phyloP scores from a whole-genome alignment of 139 green algal species.

The Coelastrella sp. region DNA sequence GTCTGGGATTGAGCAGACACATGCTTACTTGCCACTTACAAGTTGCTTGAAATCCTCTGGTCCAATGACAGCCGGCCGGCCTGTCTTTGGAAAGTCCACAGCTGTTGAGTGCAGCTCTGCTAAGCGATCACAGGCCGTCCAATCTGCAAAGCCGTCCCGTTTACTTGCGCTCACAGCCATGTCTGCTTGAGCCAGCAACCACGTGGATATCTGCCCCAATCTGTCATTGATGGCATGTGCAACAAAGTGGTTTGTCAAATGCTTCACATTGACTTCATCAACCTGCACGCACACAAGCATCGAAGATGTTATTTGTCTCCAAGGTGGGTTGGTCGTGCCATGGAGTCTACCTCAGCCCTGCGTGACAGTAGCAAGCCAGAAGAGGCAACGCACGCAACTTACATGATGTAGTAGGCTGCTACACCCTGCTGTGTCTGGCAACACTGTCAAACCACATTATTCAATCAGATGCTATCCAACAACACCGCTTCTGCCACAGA shows the following conservation, averaged over 20 bases:
- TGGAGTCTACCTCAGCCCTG: background rate
- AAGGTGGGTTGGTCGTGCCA: no score
- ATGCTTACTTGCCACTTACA: no score
- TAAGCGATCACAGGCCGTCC: slow-evolving; percentile 43
- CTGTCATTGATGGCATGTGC: slow-evolving; percentile 52
- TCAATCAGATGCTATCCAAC: no score
- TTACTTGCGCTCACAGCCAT: slow-evolving; percentile 19
- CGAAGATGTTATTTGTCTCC: no score
- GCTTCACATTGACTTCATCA: slow-evolving; percentile 12
- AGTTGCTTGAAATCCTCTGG: no score
- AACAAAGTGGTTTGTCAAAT: slow-evolving; percentile 55
- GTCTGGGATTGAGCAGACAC: no score
- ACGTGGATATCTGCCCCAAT: slow-evolving; percentile 55
- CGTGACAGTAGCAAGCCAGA: no score
- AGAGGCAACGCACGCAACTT: no score
- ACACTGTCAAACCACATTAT: no score
- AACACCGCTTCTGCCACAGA: no score
- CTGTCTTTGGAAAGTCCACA: slow-evolving; percentile 66
- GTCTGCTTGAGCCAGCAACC: slow-evolving; percentile 53
- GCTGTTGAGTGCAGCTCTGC: slow-evolving; percentile 52
- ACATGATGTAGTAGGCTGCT: no score
- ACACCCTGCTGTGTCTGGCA: no score
- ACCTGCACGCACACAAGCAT: slow-evolving; percentile 2
- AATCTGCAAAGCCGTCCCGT: background rate
- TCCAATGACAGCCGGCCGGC: background rate